Conservation (phyloP, 495 filamentous ascomycete species). For the Neurospora tetrasperma region DNA sequence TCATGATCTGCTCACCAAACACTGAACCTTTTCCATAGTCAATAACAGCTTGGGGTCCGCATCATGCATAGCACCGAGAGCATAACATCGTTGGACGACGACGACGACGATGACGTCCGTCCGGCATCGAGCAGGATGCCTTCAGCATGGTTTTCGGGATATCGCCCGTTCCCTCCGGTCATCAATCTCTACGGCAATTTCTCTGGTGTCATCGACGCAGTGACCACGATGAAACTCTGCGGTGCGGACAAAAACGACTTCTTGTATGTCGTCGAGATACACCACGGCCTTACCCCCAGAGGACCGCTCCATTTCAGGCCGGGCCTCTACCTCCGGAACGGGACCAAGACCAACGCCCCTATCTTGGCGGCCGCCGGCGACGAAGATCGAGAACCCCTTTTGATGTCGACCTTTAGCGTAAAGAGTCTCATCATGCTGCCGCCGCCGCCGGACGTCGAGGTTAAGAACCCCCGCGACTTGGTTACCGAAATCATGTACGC, state of each 20-base stretch:
- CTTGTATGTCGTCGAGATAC: conserved; percentile 4
- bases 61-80: not conserved
- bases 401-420: not conserved
- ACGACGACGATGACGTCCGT: not conserved
- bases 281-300: conserved; percentile 1
- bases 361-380: conserved; percentile 8
- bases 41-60: not conserved
- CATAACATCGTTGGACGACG: not conserved
- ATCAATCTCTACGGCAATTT: conserved; percentile 9
- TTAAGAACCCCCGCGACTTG: not conserved
- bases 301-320: conserved; percentile 4
- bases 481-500: conserved; percentile 5
- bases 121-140: not conserved
- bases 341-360: conserved; percentile 1
- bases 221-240: conserved; percentile 6
- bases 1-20: not conserved
- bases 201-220: not conserved
- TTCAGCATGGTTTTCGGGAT: not conserved
- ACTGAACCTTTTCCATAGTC: not conserved
- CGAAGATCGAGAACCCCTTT: not conserved
- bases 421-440: conserved; percentile 4
- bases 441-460: not conserved
- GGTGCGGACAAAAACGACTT: conserved; percentile 1
- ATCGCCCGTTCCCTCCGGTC: conserved; percentile 6
- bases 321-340: conserved; percentile 8